phyloP scores from a whole-genome alignment of 345 rosid genomes.

The Alliaria petiolata region DNA sequence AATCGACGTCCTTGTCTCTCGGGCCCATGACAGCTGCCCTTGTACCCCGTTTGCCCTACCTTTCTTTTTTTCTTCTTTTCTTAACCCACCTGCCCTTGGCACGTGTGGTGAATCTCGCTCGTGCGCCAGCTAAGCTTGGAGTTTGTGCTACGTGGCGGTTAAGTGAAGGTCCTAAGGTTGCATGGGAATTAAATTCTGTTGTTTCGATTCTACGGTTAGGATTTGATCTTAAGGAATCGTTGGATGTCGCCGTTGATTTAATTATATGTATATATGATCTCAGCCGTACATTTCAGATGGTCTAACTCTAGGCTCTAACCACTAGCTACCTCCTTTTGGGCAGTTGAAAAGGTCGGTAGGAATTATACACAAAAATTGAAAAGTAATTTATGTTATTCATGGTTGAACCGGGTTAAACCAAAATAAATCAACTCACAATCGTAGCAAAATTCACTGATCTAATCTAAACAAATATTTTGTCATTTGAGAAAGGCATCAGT shows the following conservation, averaged over 20 bases:
- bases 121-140: conserved; percentile 25
- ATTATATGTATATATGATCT: background rate
- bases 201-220: background rate
- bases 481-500: too few species aligned
- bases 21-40: conserved; percentile 48
- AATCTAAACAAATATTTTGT: too few species aligned
- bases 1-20: conserved; percentile 36
- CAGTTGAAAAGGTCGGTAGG: background rate
- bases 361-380: background rate
- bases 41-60: conserved; percentile 14
- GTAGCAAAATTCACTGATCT: background rate
- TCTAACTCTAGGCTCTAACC: background rate
- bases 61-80: background rate
- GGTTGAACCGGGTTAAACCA: background rate
- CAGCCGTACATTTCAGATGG: conserved; percentile 3
- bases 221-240: background rate
- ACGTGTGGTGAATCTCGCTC: conserved; percentile 21
- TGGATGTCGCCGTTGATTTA: background rate
- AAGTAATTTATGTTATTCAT: background rate
- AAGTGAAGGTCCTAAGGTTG: background rate
- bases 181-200: conserved; percentile 5
- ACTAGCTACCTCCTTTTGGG: conserved; percentile 5
- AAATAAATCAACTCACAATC: background rate
- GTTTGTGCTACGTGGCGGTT: conserved; percentile 25
- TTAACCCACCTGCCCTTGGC: background rate